A percentile compares a stretch with the other conserved stretches of the same genome.
Conservation (phyloP, 805 yeast genomes). For the Pichia nanzhaoensis region DNA sequence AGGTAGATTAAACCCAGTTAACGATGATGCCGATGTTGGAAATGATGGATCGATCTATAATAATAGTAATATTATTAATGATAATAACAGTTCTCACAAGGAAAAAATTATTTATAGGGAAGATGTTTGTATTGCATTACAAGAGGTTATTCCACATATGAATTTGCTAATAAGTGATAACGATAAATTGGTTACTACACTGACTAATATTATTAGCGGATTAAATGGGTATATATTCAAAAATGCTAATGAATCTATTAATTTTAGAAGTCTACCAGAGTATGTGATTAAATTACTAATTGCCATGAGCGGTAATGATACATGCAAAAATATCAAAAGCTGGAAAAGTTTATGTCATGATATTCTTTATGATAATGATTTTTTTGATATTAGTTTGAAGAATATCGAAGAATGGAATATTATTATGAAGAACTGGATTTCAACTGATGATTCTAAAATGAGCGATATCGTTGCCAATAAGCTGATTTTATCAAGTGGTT, state of each 20-base stretch:
- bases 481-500: slow-evolving; percentile 36
- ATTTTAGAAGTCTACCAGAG: slow-evolving; percentile 32
- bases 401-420: slow-evolving; percentile 42
- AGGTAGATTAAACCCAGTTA: background rate
- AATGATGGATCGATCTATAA: too few relatives aligned
- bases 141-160: slow-evolving; percentile 33
- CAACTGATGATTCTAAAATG: slow-evolving; percentile 53
- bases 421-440: slow-evolving; percentile 57
- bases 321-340: slow-evolving; percentile 34
- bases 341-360: slow-evolving; percentile 69
- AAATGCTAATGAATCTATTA: slow-evolving; percentile 23
- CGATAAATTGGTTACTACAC: slow-evolving; percentile 49
- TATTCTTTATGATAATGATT: slow-evolving; percentile 50
- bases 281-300: slow-evolving; percentile 38
- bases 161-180: slow-evolving; percentile 42
- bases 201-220: slow-evolving; percentile 48
- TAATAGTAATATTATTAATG: too few relatives aligned
- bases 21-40: background rate
- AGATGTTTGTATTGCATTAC: slow-evolving; percentile 38
- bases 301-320: slow-evolving; percentile 29
- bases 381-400: slow-evolving; percentile 37
- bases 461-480: slow-evolving; percentile 42
- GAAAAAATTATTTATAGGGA: slow-evolving; percentile 32
- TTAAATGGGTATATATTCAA: slow-evolving; percentile 49
- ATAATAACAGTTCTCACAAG: too few relatives aligned